Base-by-base conservation (phyloP, 1,139 yeast species). In the Arxiozyma slooffiae region DNA sequence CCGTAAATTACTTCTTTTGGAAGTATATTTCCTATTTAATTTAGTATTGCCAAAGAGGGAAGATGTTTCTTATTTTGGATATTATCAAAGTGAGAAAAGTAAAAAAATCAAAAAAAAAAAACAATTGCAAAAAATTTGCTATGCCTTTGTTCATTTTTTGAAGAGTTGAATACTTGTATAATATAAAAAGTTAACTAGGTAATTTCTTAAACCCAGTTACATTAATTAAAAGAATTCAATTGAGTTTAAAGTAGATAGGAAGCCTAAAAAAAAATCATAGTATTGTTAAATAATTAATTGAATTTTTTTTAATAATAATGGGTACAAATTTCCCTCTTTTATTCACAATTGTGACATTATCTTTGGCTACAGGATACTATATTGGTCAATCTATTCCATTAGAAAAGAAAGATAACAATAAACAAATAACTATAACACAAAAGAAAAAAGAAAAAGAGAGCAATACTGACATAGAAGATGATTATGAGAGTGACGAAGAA, bases 401-500 rank as follows among this genome's bases (percentile, higher is more conserved):
- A 23, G 26, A 17, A 48, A 48, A 37, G 38, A 38, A 26, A 43
- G 49, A 44, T 42, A 20, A 4, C 34, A 24, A 8, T 4, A 20
- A 11, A 21, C 17, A 38, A 30, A 26, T 18, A 18, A 22, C 5
- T 26, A 6, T 36, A 16, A 52, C 52, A 55, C 47, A 44, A 41
- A 53, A 53, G 17, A 54, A 55, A 18, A 57, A 57, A 34, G 57
- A 40, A 49, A 51, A 44, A 17, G 30, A 30, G 17, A 51, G 52
- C 18, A 44, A 48, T n/a, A 43, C 46, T 11, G 54, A 48, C 8
- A 45, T 44, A 18, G 52, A 45, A 4, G 62, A 62, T 2, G 59
- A 56, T 38, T 60, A 59, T 6, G 55, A 58, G 7, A 59, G 58
- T 23, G 71, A 67, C 2, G 75, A 71, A 22, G 70, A 68, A 9